phyloP scores from a whole-genome alignment of 192 early-diverging fungal genomes.

The Podila horticola region DNA sequence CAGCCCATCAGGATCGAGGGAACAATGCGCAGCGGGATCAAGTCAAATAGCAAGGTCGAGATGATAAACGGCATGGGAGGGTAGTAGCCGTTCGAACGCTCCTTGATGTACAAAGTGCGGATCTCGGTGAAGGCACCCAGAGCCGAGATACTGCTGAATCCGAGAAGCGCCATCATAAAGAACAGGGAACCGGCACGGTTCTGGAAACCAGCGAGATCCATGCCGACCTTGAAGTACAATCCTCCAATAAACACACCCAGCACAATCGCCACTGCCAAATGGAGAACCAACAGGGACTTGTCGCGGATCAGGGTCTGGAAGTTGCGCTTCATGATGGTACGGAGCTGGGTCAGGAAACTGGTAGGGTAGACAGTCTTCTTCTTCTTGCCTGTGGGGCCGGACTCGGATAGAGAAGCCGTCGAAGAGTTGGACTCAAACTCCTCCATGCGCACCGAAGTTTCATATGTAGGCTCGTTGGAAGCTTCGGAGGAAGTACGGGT shows the following conservation, averaged over 20 bases:
- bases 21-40: slow-evolving; percentile 74
- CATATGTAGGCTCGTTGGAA: neutral
- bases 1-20: slow-evolving; percentile 72
- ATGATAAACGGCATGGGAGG: slow-evolving; percentile 59
- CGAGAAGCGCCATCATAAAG: slow-evolving; percentile 75
- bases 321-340: slow-evolving; percentile 55
- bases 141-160: slow-evolving; percentile 73
- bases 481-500: neutral
- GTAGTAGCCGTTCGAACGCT: slow-evolving; percentile 62
- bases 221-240: slow-evolving; percentile 69
- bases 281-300: slow-evolving; percentile 60
- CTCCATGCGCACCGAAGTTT: slow-evolving; percentile 22
- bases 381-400: neutral
- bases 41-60: slow-evolving; percentile 74
- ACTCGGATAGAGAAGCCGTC: slow-evolving; percentile 10
- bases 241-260: slow-evolving; percentile 73
- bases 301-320: slow-evolving; percentile 57
- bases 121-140: slow-evolving; percentile 65
- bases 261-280: slow-evolving; percentile 61
- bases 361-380: slow-evolving; percentile 35
- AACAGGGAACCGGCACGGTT: slow-evolving; percentile 77
- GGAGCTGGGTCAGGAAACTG: slow-evolving; percentile 66
- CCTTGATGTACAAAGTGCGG: slow-evolving; percentile 57
- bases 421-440: slow-evolving; percentile 11
- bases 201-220: slow-evolving; percentile 74